These are phyloP conservation scores for Trypanosoma theileri DNA, from an alignment of 208 protist genomes.

Conservation along the genomic window DNA sequence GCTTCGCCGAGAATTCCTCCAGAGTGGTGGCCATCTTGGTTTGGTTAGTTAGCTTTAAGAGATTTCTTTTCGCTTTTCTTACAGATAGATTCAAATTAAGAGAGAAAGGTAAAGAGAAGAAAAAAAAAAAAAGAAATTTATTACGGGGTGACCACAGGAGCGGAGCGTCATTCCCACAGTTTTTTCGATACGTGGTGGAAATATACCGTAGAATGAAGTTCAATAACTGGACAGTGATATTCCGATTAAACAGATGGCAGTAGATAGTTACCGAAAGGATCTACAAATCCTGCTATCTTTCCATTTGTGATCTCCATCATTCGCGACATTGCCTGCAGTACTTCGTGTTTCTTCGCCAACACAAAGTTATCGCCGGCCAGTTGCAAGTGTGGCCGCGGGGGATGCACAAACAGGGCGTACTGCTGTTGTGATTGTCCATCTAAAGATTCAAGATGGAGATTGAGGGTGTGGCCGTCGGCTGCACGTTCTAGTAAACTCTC, in stretches of 20 bases:
- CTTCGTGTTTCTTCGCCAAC: constrained; percentile 36
- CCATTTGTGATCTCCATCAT: constrained; percentile 31
- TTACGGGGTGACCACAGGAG: background rate
- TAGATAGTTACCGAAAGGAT: constrained; percentile 48
- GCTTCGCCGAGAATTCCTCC: constrained; percentile 88
- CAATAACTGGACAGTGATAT: too few relatives aligned
- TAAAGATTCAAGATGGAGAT: too few relatives aligned
- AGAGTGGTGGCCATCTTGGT: constrained; percentile 58
- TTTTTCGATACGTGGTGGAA: too few relatives aligned
- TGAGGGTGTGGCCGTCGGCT: background rate
- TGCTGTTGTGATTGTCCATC: background rate
- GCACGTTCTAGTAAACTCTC: constrained; percentile 17
- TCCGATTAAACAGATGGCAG: constrained; percentile 16
- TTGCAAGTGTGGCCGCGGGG: constrained; percentile 14
- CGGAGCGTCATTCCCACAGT: too few relatives aligned
- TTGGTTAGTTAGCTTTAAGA: background rate
- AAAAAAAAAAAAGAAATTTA: background rate
- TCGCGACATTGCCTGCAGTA: constrained; percentile 34
- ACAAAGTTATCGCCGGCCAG: constrained; percentile 21
- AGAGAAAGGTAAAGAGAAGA: constrained; percentile 18
- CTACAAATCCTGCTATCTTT: constrained; percentile 35
- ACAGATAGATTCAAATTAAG: background rate
- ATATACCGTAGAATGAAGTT: too few relatives aligned
- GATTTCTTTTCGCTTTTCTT: background rate
- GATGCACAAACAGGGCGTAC: constrained; percentile 1